These are phyloP conservation scores for Strobilomyces confusus DNA, from an alignment of 768 basidiomycete species.

Conservation along the genomic window DNA sequence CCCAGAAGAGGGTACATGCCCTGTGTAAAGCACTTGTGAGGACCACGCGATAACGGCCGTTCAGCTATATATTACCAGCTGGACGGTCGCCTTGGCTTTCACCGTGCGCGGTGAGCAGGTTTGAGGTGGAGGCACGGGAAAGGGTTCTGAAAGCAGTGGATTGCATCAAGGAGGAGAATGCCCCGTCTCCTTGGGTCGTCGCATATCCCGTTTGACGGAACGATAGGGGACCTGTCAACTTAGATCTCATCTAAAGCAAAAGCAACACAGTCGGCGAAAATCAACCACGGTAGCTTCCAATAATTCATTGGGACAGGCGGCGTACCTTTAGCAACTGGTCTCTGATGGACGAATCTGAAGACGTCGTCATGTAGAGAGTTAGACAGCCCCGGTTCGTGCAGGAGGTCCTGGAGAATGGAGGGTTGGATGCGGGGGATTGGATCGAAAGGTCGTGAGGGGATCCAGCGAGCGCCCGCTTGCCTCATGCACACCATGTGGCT, in stretches of 20 bases:
- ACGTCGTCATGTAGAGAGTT: conserved; percentile 5
- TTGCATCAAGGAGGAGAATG: not conserved
- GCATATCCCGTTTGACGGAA: not conserved
- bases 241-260: conserved; percentile 7
- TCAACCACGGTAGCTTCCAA: not conserved
- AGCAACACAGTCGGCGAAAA: not conserved
- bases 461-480: conserved; percentile 7
- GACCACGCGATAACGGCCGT: not conserved
- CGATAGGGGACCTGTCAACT: not conserved
- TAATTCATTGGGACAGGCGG: not conserved
- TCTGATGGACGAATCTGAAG: conserved; percentile 2
- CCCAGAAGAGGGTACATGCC: not conserved
- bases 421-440: conserved; percentile 1
- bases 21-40: conserved; percentile 10
- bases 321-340: conserved; percentile 9
- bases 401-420: conserved; percentile 3
- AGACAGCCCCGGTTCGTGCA: conserved; percentile 2
- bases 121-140: not conserved
- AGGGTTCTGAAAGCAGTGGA: not conserved
- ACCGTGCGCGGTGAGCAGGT: not conserved
- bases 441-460: conserved; percentile 2
- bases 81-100: not conserved
- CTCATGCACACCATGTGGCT: conserved; percentile 23
- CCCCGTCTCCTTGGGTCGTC: not conserved
- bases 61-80: conserved; percentile 8